These are phyloP conservation scores for Stentor roeselii DNA, from an alignment of 73 alveolate species.

Conservation along the genomic window DNA sequence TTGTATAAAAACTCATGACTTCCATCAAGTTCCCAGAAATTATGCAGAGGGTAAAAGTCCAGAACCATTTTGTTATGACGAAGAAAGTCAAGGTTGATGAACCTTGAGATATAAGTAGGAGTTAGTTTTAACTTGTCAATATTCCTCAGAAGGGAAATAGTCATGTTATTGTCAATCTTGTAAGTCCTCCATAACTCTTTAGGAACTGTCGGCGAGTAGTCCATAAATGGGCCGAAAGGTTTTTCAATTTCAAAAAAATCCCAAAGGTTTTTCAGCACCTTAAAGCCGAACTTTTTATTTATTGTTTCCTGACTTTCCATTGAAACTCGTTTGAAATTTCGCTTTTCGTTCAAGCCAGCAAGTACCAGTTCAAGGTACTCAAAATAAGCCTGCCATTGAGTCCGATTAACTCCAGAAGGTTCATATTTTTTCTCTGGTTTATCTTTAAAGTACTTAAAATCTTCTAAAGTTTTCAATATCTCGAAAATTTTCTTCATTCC, in stretches of 20 bases:
- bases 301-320: background rate
- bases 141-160: background rate
- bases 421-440: background rate
- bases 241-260: background rate
- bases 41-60: background rate
- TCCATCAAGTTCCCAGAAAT: background rate
- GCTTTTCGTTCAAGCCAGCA: background rate
- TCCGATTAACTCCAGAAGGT: background rate
- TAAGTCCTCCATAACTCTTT: background rate
- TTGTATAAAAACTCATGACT: background rate
- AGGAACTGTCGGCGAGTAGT: background rate
- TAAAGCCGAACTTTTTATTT: background rate
- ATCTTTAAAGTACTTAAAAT: background rate
- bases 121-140: background rate
- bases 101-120: background rate
- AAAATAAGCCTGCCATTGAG: constrained; percentile 19
- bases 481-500: background rate
- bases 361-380: background rate
- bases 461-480: background rate
- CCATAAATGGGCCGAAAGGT: constrained; percentile 5
- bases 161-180: background rate
- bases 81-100: background rate
- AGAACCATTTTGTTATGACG: background rate
- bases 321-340: background rate
- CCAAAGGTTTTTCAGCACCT: background rate